Conservation (phyloP, 106 monocot genomes). For the Apostasia ramifera region DNA sequence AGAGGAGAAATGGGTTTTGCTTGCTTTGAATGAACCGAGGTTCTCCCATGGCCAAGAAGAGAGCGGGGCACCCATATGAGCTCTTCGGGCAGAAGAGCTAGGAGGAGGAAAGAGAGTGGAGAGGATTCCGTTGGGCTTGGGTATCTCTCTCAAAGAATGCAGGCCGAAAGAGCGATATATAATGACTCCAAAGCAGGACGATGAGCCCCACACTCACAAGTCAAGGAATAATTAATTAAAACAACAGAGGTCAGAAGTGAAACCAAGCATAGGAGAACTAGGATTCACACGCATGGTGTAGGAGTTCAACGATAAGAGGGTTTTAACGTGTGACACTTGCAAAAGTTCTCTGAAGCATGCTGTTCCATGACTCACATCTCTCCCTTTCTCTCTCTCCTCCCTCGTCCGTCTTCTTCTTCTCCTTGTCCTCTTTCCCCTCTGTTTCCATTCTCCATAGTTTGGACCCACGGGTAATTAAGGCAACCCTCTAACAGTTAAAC, state of each 20-base stretch:
- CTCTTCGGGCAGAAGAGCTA: background rate
- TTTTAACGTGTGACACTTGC: background rate
- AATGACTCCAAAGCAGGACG: background rate
- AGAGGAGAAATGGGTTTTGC: background rate
- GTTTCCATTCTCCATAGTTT: slow-evolving; percentile 2
- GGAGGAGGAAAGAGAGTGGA: background rate
- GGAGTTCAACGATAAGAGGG: background rate
- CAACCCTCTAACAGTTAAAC: slow-evolving; percentile 1
- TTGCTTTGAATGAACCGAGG: slow-evolving; percentile 42
- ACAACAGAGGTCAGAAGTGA: background rate
- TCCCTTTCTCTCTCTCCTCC: background rate
- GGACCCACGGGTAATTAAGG: background rate
- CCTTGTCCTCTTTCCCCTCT: background rate
- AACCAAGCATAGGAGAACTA: background rate
- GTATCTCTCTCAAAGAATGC: background rate
- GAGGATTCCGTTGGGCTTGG: no score
- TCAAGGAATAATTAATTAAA: background rate
- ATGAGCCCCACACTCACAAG: background rate
- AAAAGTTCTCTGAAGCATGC: background rate
- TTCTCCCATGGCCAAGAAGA: slow-evolving; percentile 53
- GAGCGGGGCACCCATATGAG: slow-evolving; percentile 17
- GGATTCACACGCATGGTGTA: background rate
- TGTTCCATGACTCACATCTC: background rate
- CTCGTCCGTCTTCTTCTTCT: background rate
- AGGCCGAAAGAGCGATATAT: background rate